Conservation (phyloP, 306 rosid species). For the Ziziphus jujuba region DNA sequence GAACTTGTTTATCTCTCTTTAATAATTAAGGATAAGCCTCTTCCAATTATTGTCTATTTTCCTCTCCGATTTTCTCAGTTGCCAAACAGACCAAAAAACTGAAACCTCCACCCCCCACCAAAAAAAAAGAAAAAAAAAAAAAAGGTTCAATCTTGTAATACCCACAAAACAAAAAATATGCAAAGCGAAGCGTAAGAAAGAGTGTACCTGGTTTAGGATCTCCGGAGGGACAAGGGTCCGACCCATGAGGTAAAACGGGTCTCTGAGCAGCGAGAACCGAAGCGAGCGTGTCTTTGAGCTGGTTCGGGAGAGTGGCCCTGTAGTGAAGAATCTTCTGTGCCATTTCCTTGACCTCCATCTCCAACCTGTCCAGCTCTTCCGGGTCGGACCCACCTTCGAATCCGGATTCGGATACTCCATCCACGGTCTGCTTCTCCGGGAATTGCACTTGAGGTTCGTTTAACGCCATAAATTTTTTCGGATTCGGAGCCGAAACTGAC, state of each 20-base stretch:
- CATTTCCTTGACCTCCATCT: slow-evolving; percentile 54
- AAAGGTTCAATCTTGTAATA: not conserved
- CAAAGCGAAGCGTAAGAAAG: not conserved
- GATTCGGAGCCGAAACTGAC: not conserved
- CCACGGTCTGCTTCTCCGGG: slow-evolving; percentile 19
- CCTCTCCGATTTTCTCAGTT: no score
- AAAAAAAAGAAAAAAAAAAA: not conserved
- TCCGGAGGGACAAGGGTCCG: slow-evolving; percentile 30
- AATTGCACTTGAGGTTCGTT: not conserved
- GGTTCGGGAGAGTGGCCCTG: slow-evolving; percentile 63
- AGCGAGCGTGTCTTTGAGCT: slow-evolving; percentile 49
- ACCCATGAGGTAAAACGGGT: slow-evolving; percentile 33
- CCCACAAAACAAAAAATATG: not conserved
- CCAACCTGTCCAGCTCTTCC: slow-evolving; percentile 49
- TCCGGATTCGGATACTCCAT: slow-evolving; percentile 31
- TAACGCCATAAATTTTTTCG: slow-evolving; percentile 34
- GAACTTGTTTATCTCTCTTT: no score
- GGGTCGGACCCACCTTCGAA: slow-evolving; percentile 19
- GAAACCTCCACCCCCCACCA: not conserved
- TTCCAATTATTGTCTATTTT: no score
- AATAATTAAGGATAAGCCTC: no score
- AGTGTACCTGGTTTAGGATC: slow-evolving; percentile 27
- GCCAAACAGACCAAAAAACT: no score
- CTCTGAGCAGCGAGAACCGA: slow-evolving; percentile 53
- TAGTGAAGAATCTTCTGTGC: slow-evolving; percentile 56